Percentiles rank a stretch among this genome's conserved stretches.
These are phyloP conservation scores for Trichothecium sympodiale DNA, from an alignment of 2,329 filamentous ascomycete genomes.

Conservation along the genomic window DNA sequence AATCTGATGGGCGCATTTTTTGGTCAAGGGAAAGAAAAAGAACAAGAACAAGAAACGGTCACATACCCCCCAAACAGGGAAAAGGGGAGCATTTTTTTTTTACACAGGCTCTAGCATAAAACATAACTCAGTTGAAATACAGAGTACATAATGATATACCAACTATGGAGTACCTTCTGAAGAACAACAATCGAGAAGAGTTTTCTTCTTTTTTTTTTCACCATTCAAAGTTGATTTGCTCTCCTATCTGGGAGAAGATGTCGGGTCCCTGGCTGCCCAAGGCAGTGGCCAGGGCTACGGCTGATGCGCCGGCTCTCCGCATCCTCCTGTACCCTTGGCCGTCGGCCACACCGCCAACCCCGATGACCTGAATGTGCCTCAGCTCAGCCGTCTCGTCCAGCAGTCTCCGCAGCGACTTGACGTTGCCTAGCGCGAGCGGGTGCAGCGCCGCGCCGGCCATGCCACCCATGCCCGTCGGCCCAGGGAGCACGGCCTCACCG, in stretches of 20 bases:
- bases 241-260: constrained; percentile 50
- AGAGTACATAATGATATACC: too few species aligned
- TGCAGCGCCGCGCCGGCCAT: constrained; percentile 64
- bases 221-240: constrained; percentile 12
- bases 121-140: too few species aligned
- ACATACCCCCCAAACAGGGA: too few species aligned
- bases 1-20: too few species aligned
- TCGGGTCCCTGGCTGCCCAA: constrained; percentile 50
- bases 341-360: constrained; percentile 63
- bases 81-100: too few species aligned
- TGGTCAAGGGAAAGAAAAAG: too few species aligned
- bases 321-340: constrained; percentile 52
- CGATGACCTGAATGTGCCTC: constrained; percentile 51
- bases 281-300: constrained; percentile 59
- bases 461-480: constrained; percentile 47
- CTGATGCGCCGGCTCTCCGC: constrained; percentile 52
- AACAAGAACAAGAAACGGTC: too few species aligned
- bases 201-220: too few species aligned
- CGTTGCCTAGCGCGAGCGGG: constrained; percentile 64
- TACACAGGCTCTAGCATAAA: too few species aligned
- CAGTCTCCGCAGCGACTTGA: constrained; percentile 51
- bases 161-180: too few species aligned
- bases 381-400: constrained; percentile 40
- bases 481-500: constrained; percentile 22
- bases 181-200: too few species aligned